A percentile compares a stretch with the other conserved stretches of the same genome.
Evolutionary conservation across 257 asterid genomes (phyloP).

Genomic region (Penstemon barbatus): DNA sequence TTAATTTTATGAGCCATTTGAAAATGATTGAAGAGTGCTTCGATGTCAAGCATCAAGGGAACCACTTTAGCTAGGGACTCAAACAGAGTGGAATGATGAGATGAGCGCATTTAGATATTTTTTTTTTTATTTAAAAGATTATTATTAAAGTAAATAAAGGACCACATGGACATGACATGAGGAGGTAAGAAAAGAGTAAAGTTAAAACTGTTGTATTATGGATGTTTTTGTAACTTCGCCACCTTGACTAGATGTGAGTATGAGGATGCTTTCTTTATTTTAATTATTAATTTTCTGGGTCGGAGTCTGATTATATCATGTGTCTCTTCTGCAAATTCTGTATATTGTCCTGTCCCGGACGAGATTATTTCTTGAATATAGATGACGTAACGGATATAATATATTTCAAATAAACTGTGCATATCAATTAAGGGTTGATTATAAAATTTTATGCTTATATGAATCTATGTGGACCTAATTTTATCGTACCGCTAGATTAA

Average conservation of each 20-base stretch:
- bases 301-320: conserved; percentile 27
- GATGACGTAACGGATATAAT: no score
- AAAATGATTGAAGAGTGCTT: conserved; percentile 67
- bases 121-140: not conserved
- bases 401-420: no score
- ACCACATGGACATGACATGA: conserved; percentile 41
- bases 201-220: conserved; percentile 25
- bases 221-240: conserved; percentile 33
- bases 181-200: conserved; percentile 24
- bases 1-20: conserved; percentile 31
- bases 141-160: conserved; percentile 29
- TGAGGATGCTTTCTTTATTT: conserved; percentile 28
- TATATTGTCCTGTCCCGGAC: no score
- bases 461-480: no score
- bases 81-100: conserved; percentile 63
- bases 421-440: no score
- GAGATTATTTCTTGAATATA: no score
- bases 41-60: conserved; percentile 89
- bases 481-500: no score
- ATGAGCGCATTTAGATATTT: conserved; percentile 32
- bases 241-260: conserved; percentile 1
- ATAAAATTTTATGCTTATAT: no score
- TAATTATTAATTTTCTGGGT: conserved; percentile 31
- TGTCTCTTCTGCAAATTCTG: conserved; percentile 11
- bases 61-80: conserved; percentile 60